Evolutionary conservation across 768 basidiomycete species (phyloP), one percentile per base, ranked within the genome.

Genomic region (Serendipita indica): DNA sequence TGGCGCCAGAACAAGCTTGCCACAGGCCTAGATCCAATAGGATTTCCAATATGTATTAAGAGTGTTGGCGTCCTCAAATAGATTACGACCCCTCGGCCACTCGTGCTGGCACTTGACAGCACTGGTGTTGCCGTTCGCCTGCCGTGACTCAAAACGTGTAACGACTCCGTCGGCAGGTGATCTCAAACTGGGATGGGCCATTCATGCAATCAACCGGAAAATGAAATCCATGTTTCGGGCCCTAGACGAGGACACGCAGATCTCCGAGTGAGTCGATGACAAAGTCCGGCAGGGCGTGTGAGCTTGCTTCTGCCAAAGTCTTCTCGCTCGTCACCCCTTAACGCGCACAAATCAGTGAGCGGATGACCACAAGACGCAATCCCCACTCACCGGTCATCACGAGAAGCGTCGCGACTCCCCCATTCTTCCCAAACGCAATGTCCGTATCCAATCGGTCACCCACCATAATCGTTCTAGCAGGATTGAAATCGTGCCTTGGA

Each of bases 381-480:
- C 27, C n/a, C 5, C 22, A 25, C 70, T 62, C 67, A 86, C 91
- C 92, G n/a, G 89, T 92, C 64, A 98, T 72, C 59, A 98, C 94
- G 39, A 97, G 81, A 59, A 97, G 74, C 0, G 94, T 97, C 16
- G 84, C 70, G 20, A 96, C 76, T 27, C 89, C 89, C 39, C 90
- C 89, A 45, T 79, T 79, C 67, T 88, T 78, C 54, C 94, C 96
- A 66, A 98, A 99, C 57, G 86, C 71, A 64, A 99, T 97, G 70
- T 99, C 94, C 3, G 96, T 98, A 68, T 89, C 86, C 63, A 99
- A 76, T 61, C 94, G 80, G 72, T 99, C 94, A 39, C 94, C 94
- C 43, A 98, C 76, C 90, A 99, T 97, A 68, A 98, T 81, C 14
- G 93, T 92, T 57, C 82, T 75, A 61, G 77, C 72, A 39, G 89